These are phyloP conservation scores for Macrophomina pseudophaseolina DNA, from an alignment of 2,329 filamentous ascomycete species.

Conservation along the genomic window DNA sequence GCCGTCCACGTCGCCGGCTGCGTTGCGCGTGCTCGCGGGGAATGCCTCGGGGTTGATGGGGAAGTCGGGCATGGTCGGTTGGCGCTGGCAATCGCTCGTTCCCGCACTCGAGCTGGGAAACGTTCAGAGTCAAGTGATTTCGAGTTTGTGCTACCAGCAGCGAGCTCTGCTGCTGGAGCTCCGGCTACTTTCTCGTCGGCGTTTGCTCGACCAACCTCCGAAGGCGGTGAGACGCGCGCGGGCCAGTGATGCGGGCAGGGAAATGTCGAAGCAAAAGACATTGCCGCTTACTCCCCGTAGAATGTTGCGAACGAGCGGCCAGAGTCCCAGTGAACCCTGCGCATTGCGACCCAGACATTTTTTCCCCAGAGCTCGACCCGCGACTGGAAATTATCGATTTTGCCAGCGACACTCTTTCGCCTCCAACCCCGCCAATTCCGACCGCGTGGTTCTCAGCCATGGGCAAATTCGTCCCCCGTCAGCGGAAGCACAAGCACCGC, in stretches of 20 bases:
- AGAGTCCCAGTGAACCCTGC: not conserved
- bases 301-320: not conserved
- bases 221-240: conserved; percentile 12
- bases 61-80: conserved; percentile 29
- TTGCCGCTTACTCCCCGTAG: not conserved
- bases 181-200: not conserved
- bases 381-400: conserved; percentile 8
- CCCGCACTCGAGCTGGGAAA: not conserved
- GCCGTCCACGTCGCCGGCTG: conserved; percentile 67
- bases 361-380: conserved; percentile 15
- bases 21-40: conserved; percentile 65
- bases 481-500: conserved; percentile 67
- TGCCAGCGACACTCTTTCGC: not conserved
- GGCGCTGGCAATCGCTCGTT: too few relatives aligned
- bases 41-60: conserved; percentile 58
- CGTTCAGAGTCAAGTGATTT: not conserved
- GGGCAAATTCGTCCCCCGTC: conserved; percentile 55
- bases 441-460: conserved; percentile 29
- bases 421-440: not conserved
- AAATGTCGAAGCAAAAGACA: not conserved
- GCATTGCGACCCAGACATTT: conserved; percentile 14
- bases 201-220: conserved; percentile 8
- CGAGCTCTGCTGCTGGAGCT: not conserved
- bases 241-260: not conserved
- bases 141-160: not conserved